A percentile compares a stretch with the other conserved stretches of the same genome.
Evolutionary conservation across 768 basidiomycete genomes (phyloP).

Genomic region (Xerocomellus amylosporus): DNA sequence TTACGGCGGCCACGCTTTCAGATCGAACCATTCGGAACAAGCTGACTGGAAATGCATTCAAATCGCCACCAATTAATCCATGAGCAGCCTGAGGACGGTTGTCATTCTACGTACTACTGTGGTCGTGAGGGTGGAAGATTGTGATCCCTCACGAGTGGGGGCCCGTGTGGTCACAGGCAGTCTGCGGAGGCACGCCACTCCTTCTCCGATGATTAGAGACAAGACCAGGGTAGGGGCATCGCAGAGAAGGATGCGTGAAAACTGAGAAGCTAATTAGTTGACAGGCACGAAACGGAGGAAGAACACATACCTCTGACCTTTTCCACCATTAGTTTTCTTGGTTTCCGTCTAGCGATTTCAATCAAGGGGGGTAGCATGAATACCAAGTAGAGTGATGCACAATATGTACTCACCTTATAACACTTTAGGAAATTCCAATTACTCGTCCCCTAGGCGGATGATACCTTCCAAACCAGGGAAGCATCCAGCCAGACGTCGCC

Average conservation of each 20-base stretch:
- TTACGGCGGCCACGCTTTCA: no score
- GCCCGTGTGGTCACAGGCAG: no score
- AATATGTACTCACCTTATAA: background rate
- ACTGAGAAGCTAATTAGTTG: background rate
- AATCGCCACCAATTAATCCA: no score
- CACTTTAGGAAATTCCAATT: background rate
- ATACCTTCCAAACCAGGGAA: background rate
- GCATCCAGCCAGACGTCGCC: background rate
- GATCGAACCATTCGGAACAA: no score
- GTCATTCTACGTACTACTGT: no score
- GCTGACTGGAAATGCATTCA: no score
- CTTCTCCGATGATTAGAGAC: no score
- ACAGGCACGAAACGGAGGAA: background rate
- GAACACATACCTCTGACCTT: background rate
- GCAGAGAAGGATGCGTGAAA: background rate
- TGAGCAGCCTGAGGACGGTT: no score
- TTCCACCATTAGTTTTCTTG: background rate
- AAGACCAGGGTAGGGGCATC: background rate
- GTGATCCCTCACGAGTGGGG: no score
- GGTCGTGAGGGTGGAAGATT: no score
- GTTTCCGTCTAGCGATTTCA: background rate
- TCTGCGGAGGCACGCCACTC: no score
- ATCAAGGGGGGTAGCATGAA: background rate
- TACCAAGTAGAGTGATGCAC: background rate
- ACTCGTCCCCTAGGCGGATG: background rate